A percentile compares a stretch with the other conserved stretches of the same genome.
These are phyloP conservation scores for Penicillium crystallinum DNA, from an alignment of 495 filamentous ascomycete species.

Conservation along the genomic window DNA sequence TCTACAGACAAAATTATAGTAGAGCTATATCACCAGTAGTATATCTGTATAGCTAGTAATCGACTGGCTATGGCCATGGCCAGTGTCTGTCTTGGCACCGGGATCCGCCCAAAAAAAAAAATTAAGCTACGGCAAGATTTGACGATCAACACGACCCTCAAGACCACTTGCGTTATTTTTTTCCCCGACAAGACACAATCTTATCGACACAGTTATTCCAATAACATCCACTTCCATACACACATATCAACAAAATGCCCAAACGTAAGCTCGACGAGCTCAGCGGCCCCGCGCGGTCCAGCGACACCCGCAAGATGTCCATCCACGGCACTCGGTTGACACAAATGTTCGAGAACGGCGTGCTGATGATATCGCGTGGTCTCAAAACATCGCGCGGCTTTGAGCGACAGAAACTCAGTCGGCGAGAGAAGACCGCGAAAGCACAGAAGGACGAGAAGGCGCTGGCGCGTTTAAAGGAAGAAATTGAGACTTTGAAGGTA, in stretches of 20 bases:
- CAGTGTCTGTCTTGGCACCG: conserved; percentile 19
- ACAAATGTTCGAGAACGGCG: conserved; percentile 53
- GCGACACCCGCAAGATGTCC: conserved; percentile 23
- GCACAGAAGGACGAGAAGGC: conserved; percentile 34
- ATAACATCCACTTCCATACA: background rate
- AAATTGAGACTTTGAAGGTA: conserved; percentile 74
- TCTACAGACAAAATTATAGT: background rate
- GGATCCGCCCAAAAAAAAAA: conserved; percentile 21
- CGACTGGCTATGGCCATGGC: conserved; percentile 3
- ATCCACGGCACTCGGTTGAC: conserved; percentile 40
- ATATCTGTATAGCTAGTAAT: no score
- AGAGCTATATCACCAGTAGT: no score
- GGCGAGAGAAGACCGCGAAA: conserved; percentile 64
- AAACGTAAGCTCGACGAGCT: conserved; percentile 46
- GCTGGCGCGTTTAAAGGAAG: conserved; percentile 58
- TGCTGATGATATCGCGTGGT: conserved; percentile 57
- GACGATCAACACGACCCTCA: background rate
- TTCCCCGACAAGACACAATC: background rate
- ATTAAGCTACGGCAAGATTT: conserved; percentile 10
- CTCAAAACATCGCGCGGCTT: conserved; percentile 80
- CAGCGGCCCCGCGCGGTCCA: conserved; percentile 12
- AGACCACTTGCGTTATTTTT: background rate
- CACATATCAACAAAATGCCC: conserved; percentile 28
- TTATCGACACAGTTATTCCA: background rate
- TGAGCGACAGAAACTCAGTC: conserved; percentile 81